Evolutionary conservation across 2,329 filamentous ascomycete genomes (phyloP).

Genomic region (Zymoseptoria passerinii): DNA sequence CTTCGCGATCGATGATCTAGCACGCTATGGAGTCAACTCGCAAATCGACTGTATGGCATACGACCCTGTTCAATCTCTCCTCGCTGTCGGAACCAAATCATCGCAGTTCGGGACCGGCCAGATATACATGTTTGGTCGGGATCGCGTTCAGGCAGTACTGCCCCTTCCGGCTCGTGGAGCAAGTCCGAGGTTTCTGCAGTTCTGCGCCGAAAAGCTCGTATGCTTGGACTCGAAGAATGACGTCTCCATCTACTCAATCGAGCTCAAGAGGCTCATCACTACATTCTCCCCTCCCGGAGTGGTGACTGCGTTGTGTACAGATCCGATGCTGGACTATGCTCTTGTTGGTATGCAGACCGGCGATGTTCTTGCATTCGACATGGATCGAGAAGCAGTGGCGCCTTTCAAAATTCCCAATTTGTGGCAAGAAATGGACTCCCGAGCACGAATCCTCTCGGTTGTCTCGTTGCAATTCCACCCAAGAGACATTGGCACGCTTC

Average conservation of each 20-base stretch:
- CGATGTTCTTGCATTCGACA: constrained; percentile 84
- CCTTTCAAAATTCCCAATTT: constrained; percentile 79
- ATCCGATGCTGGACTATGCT: constrained; percentile 89
- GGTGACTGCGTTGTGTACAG: constrained; percentile 66
- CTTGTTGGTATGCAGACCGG: constrained; percentile 61
- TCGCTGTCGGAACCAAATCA: constrained; percentile 85
- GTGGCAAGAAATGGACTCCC: constrained; percentile 67
- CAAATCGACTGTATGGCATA: constrained; percentile 73
- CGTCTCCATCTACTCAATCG: constrained; percentile 72
- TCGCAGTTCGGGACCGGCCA: constrained; percentile 77
- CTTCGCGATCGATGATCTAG: constrained; percentile 74
- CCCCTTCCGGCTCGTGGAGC: constrained; percentile 57
- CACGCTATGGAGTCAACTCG: constrained; percentile 64
- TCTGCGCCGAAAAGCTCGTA: constrained; percentile 77
- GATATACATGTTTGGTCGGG: constrained; percentile 81
- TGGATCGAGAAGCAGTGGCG: constrained; percentile 70
- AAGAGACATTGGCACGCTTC: constrained; percentile 79
- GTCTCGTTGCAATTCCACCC: constrained; percentile 80
- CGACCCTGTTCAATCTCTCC: constrained; percentile 85
- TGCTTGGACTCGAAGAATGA: constrained; percentile 82
- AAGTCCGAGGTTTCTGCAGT: constrained; percentile 70
- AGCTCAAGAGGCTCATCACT: constrained; percentile 56
- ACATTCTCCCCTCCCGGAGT: constrained; percentile 69
- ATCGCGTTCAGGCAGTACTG: constrained; percentile 68
- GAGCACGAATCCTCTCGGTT: constrained; percentile 55